These are phyloP conservation scores for Ceratocystis cubensis DNA, from an alignment of 2,329 filamentous ascomycete species.

Conservation along the genomic window DNA sequence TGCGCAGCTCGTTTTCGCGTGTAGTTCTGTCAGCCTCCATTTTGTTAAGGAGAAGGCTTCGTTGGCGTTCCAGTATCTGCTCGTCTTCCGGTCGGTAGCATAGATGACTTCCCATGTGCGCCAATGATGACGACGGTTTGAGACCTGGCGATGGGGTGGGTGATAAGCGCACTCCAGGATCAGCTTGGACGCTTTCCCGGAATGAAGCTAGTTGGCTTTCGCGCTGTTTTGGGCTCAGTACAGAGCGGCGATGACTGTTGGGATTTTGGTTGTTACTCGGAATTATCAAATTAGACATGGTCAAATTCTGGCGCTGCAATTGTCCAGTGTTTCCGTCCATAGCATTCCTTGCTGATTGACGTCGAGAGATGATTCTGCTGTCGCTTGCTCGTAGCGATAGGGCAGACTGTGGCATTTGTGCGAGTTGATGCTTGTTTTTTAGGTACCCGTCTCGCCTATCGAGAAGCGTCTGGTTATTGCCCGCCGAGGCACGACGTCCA, in stretches of 20 bases:
- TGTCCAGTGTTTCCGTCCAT: conserved; percentile 36
- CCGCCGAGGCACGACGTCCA: neutral
- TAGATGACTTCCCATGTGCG: conserved; percentile 1
- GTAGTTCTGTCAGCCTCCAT: conserved; percentile 50
- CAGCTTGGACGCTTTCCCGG: conserved; percentile 51
- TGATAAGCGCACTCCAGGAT: conserved; percentile 26
- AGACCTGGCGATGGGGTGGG: neutral
- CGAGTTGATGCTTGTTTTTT: conserved; percentile 35
- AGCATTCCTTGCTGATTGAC: neutral
- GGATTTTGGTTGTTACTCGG: conserved; percentile 36
- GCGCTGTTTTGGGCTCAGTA: conserved; percentile 35
- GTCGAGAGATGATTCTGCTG: neutral
- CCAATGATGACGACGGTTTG: conserved; percentile 15
- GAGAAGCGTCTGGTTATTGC: conserved; percentile 36
- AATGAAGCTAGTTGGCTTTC: conserved; percentile 53
- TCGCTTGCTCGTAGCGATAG: conserved; percentile 2
- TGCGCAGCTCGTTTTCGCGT: conserved; percentile 44
- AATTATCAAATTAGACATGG: conserved; percentile 29
- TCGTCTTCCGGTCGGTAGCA: conserved; percentile 30
- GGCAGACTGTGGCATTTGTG: conserved; percentile 26
- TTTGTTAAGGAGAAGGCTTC: conserved; percentile 46
- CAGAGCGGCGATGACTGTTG: conserved; percentile 40
- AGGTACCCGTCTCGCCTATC: conserved; percentile 44
- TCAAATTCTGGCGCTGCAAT: conserved; percentile 46
- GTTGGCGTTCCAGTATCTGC: conserved; percentile 39